These are phyloP conservation scores for Cryptococcus hybrid DNA, from an alignment of 1,284 basidiomycete species.

Conservation along the genomic window DNA sequence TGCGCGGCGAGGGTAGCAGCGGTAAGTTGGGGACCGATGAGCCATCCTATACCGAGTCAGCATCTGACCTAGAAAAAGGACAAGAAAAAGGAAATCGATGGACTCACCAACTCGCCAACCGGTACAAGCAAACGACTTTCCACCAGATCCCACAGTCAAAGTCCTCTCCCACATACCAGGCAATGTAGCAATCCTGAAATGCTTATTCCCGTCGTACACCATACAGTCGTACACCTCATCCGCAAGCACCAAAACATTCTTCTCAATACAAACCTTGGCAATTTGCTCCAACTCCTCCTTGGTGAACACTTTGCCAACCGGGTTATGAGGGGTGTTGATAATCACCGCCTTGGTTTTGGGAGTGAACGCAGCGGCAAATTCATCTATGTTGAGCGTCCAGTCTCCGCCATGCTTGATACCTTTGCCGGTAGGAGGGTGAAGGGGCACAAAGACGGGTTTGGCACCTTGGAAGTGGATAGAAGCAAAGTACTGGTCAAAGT, in stretches of 20 bases:
- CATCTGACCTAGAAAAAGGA: neutral
- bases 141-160: conserved; percentile 75
- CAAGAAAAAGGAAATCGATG: neutral
- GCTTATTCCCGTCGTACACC: conserved; percentile 81
- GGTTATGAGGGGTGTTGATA: conserved; percentile 94
- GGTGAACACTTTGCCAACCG: conserved; percentile 92
- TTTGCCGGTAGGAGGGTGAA: conserved; percentile 70
- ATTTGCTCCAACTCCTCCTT: conserved; percentile 77
- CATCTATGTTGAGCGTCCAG: conserved; percentile 83
- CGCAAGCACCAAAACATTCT: conserved; percentile 87
- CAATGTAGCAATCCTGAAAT: conserved; percentile 85
- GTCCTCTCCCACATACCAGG: conserved; percentile 99
- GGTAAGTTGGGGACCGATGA: conserved; percentile 86
- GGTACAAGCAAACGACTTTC: conserved; percentile 94
- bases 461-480: conserved; percentile 92
- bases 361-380: conserved; percentile 78
- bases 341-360: conserved; percentile 88
- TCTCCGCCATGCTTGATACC: conserved; percentile 65
- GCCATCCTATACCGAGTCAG: conserved; percentile 58
- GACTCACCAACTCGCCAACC: conserved; percentile 89
- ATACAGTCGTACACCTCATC: conserved; percentile 99
- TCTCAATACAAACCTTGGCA: conserved; percentile 82
- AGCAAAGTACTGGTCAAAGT: conserved; percentile 95
- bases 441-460: conserved; percentile 88
- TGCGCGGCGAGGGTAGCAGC: conserved; percentile 82